Evolutionary conservation across 257 asterid species (phyloP), one percentile per base, ranked within the genome.

Genomic region (Lithospermum erythrorhizon): DNA sequence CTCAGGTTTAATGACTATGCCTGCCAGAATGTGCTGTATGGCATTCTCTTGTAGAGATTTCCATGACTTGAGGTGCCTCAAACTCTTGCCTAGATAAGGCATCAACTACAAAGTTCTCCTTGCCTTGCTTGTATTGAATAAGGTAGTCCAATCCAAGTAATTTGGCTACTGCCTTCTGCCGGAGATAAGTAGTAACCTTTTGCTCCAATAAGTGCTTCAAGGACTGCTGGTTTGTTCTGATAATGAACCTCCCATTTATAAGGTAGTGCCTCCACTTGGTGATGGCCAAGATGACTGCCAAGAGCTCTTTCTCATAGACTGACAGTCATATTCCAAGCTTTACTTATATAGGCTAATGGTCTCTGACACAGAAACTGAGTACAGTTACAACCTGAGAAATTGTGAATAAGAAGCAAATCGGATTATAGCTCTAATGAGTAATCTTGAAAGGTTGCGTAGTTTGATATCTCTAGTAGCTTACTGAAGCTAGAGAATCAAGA

Each of bases 281-380:
- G 0, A 67, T 22, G 2, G 56, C 72, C 1, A 45, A 9, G 0
- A 67, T 15, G 1, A 67, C 47, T 6, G 61, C 72, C 3, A 59
- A 3, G 53, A 67, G 8, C 20, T 67, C 55, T 27, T 17, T 60
- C 21, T 67, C 72, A 52, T 60, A 67, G 0, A 35, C 52, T 0
- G 35, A 55, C 1, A 53, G 19, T 21, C 0, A 1, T 16, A 0
- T 9, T 13, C 2, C 60, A 19, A 0, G 57, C 58, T 21, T 68
- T 68, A 30, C 66, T 52, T 30, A 67, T 6, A 6, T 6, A 60
- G 0, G 66, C 61, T 1, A 67, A 48, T 0, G 66, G 72, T 27
- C 30, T 27, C 6, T 27, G 30, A 3, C 30, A 27, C 30, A 27
- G 6, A n/a, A n/a, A n/a, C n/a, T n/a, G n/a, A n/a, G n/a, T n/a